phyloP scores from a whole-genome alignment of 768 basidiomycete genomes.

The Amanita jacksonii region DNA sequence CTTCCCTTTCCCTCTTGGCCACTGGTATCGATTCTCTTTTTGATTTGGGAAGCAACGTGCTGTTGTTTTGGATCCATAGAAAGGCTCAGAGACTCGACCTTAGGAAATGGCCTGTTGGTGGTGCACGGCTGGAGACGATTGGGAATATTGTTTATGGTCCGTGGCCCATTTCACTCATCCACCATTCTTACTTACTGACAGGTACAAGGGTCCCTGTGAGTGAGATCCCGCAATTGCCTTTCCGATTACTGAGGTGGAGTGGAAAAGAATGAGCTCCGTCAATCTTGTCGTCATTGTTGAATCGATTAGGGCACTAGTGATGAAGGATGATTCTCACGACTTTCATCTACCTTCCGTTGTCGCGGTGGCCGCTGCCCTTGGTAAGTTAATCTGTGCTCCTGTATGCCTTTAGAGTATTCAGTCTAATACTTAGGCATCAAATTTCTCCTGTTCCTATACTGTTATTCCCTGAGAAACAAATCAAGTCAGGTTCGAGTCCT shows the following conservation, averaged over 20 bases:
- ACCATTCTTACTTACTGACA: background rate
- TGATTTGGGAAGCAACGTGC: conserved; percentile 74
- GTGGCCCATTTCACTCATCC: conserved; percentile 1
- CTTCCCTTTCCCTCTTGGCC: conserved; percentile 80
- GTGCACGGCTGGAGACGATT: conserved; percentile 82
- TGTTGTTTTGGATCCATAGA: conserved; percentile 73
- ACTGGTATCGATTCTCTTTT: conserved; percentile 85
- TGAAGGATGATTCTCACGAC: conserved; percentile 44
- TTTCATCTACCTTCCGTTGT: conserved; percentile 81
- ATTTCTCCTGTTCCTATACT: conserved; percentile 80
- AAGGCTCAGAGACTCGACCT: conserved; percentile 62
- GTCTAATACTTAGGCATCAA: conserved; percentile 53
- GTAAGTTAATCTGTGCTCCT: conserved; percentile 24
- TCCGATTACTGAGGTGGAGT: conserved; percentile 20
- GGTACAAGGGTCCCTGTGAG: conserved; percentile 39
- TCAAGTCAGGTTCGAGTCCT: conserved; percentile 92
- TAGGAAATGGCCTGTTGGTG: conserved; percentile 90
- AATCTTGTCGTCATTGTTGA: conserved; percentile 90
- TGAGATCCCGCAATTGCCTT: no score
- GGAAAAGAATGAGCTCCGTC: conserved; percentile 84
- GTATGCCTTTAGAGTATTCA: background rate
- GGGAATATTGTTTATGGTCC: conserved; percentile 81
- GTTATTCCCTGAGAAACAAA: conserved; percentile 63
- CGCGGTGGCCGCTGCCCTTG: conserved; percentile 75
- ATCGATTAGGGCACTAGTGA: conserved; percentile 62